Evolutionary conservation across 352 stramenopile genomes (phyloP).

Genomic region (Globisporangium parvum): DNA sequence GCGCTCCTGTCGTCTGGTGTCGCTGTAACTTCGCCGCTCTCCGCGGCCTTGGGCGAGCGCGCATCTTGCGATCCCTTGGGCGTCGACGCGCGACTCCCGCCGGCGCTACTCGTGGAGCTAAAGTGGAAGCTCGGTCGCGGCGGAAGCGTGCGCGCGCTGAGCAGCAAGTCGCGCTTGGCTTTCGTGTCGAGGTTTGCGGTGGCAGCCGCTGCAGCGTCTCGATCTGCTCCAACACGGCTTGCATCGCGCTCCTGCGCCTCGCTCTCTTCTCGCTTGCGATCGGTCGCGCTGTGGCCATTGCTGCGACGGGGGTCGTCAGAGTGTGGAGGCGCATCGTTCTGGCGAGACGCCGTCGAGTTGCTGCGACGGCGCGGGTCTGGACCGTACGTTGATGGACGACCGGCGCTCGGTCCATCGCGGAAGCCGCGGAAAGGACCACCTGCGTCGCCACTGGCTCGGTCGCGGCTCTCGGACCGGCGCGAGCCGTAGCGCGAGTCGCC

Average conservation of each 20-base stretch:
- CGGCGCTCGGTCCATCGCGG: conserved; percentile 19
- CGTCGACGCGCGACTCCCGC: conserved; percentile 20
- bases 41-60: neutral
- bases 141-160: conserved; percentile 19
- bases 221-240: conserved; percentile 19
- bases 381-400: conserved; percentile 9
- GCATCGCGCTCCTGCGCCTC: conserved; percentile 23
- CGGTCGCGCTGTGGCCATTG: neutral
- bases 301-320: conserved; percentile 21
- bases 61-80: conserved; percentile 16
- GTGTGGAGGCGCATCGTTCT: conserved; percentile 15
- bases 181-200: conserved; percentile 13
- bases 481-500: conserved; percentile 20
- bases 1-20: neutral
- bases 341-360: conserved; percentile 13
- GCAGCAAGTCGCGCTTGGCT: conserved; percentile 17
- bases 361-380: conserved; percentile 18
- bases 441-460: conserved; percentile 28
- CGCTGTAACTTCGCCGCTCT: neutral
- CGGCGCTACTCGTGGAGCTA: conserved; percentile 9
- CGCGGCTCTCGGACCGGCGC: conserved; percentile 34
- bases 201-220: conserved; percentile 10
- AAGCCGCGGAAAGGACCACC: conserved; percentile 5
- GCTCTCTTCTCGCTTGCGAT: conserved; percentile 9
- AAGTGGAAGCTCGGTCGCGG: conserved; percentile 24